These are phyloP conservation scores for Scedosporium minutisporum DNA, from an alignment of 2,329 filamentous ascomycete species.

Conservation along the genomic window DNA sequence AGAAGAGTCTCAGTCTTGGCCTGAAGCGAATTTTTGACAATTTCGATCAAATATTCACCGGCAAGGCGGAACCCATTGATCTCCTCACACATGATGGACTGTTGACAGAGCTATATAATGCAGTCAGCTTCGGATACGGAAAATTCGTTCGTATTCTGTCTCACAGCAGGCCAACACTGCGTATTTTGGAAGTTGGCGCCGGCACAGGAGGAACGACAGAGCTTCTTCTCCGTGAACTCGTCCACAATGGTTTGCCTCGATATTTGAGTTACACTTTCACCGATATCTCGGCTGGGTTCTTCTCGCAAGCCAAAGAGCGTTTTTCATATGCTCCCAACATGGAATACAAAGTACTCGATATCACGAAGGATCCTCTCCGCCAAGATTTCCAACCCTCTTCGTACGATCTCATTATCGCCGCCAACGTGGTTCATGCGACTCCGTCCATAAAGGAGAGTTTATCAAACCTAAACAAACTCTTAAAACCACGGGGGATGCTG, in stretches of 20 bases:
- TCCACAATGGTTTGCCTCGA: slow-evolving; percentile 11
- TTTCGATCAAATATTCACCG: slow-evolving; percentile 6
- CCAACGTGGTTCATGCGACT: slow-evolving; percentile 20
- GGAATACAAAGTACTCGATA: slow-evolving; percentile 17
- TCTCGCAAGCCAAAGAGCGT: slow-evolving; percentile 15
- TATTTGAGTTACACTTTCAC: slow-evolving; percentile 27
- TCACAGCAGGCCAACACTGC: slow-evolving; percentile 18
- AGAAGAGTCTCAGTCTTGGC: slow-evolving; percentile 4
- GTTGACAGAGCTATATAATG: slow-evolving; percentile 19
- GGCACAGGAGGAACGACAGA: slow-evolving; percentile 26
- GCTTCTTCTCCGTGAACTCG: slow-evolving; percentile 19
- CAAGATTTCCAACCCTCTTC: slow-evolving; percentile 11
- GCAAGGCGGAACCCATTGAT: slow-evolving; percentile 16
- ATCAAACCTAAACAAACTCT: slow-evolving; percentile 10
- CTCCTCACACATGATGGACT: slow-evolving; percentile 20
- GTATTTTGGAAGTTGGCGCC: slow-evolving; percentile 30
- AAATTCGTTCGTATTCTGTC: slow-evolving; percentile 5
- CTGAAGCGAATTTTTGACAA: not conserved
- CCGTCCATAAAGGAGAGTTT: slow-evolving; percentile 15
- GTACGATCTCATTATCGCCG: slow-evolving; percentile 19
- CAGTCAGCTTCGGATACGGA: slow-evolving; percentile 6
- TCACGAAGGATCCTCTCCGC: slow-evolving; percentile 2
- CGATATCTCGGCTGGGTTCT: slow-evolving; percentile 27
- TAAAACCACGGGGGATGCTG: slow-evolving; percentile 20
- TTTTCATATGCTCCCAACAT: slow-evolving; percentile 10